These are phyloP conservation scores for Cladorrhinum sp. DNA, from an alignment of 2,329 filamentous ascomycete species.

Conservation along the genomic window DNA sequence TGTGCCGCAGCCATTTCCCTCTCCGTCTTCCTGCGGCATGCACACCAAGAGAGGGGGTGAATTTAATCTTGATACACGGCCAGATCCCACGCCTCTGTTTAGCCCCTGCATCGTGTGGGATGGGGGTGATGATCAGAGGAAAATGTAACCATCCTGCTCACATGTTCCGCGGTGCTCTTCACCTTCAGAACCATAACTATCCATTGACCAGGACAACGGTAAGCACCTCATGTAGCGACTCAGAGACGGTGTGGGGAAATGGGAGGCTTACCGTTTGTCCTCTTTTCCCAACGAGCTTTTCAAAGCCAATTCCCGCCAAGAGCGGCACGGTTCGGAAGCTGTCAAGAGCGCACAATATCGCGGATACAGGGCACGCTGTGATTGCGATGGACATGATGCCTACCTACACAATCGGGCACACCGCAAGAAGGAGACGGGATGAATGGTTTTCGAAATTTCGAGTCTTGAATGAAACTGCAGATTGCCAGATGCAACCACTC, in stretches of 20 bases:
- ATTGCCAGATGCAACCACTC: not conserved
- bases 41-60: not conserved
- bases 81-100: not conserved
- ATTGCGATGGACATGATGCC: not conserved
- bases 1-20: not conserved
- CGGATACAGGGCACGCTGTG: not conserved
- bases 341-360: not conserved
- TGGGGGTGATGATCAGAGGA: not conserved
- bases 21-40: not conserved
- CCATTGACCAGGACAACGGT: no score
- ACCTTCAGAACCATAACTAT: not conserved
- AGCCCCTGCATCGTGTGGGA: not conserved
- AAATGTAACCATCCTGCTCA: not conserved
- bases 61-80: not conserved
- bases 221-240: no score
- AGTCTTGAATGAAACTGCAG: not conserved
- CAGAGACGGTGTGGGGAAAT: no score
- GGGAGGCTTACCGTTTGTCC: no score
- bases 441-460: not conserved
- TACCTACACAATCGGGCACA: not conserved
- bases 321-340: slow-evolving; percentile 9
- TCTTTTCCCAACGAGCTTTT: not conserved
- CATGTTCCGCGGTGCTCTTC: not conserved
- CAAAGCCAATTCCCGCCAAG: slow-evolving; percentile 2
- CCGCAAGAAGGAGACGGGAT: not conserved